phyloP scores from a whole-genome alignment of 805 yeast genomes.

The Komagataella mondaviorum region DNA sequence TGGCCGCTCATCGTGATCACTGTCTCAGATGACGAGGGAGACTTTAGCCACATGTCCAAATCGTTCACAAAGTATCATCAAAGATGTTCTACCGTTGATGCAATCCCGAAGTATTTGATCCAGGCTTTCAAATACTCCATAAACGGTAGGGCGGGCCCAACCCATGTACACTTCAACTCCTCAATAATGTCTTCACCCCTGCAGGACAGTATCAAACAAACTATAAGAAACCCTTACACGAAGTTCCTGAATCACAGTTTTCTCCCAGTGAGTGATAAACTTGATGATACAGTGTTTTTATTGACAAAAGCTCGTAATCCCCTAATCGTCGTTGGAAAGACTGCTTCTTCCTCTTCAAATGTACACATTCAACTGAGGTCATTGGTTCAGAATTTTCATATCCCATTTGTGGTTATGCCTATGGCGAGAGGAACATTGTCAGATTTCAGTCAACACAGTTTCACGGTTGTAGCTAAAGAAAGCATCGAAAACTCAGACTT shows the following conservation, averaged over 20 bases:
- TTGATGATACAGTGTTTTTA: slow-evolving; percentile 21
- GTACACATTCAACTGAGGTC: slow-evolving; percentile 24
- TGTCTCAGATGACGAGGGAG: slow-evolving; percentile 50
- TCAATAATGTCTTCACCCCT: slow-evolving; percentile 29
- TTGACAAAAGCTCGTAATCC: slow-evolving; percentile 28
- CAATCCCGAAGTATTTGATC: slow-evolving; percentile 24
- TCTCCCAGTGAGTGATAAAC: slow-evolving; percentile 19
- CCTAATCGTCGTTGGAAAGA: slow-evolving; percentile 52
- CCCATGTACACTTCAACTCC: slow-evolving; percentile 57
- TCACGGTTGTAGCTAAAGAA: slow-evolving; percentile 52
- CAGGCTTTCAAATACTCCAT: slow-evolving; percentile 31
- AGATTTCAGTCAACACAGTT: slow-evolving; percentile 32
- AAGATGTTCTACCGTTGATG: slow-evolving; percentile 29
- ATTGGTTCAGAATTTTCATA: slow-evolving; percentile 25
- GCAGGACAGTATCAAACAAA: slow-evolving; percentile 5
- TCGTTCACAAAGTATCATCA: slow-evolving; percentile 31
- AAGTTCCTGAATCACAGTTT: slow-evolving; percentile 10
- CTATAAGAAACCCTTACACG: neutral
- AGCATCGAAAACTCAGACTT: slow-evolving; percentile 47
- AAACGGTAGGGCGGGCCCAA: slow-evolving; percentile 44
- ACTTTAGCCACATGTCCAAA: slow-evolving; percentile 59
- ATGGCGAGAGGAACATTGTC: slow-evolving; percentile 66
- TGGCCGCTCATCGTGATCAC: slow-evolving; percentile 59
- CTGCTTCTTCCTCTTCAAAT: slow-evolving; percentile 32
- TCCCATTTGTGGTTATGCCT: slow-evolving; percentile 61